Conservation (phyloP, 495 filamentous ascomycete genomes). For the Xylaria sp. region DNA sequence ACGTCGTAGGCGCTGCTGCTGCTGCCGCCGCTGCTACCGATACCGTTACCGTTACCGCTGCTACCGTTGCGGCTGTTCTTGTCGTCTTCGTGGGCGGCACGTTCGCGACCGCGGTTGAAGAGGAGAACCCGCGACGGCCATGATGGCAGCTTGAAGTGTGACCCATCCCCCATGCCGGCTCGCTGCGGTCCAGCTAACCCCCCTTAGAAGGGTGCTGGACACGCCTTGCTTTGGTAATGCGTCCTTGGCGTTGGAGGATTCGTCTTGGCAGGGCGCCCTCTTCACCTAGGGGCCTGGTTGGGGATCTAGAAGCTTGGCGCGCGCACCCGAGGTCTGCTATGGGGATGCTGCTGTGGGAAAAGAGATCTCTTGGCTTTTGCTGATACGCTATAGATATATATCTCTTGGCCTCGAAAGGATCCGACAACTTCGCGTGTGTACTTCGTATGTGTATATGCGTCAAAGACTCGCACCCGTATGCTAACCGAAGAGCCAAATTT, state of each 20-base stretch:
- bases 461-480: background rate
- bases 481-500: background rate
- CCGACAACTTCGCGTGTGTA: background rate
- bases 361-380: constrained; percentile 24
- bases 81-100: background rate
- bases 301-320: constrained; percentile 26
- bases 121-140: constrained; percentile 23
- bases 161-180: constrained; percentile 26
- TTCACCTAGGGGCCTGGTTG: background rate
- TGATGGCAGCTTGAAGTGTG: constrained; percentile 21
- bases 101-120: constrained; percentile 2
- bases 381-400: background rate
- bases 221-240: background rate
- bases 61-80: background rate
- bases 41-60: background rate
- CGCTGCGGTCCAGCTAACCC: background rate
- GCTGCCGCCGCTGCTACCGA: background rate
- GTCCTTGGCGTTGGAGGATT: constrained; percentile 13
- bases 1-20: background rate
- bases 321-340: background rate
- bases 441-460: background rate
- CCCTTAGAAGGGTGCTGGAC: background rate
- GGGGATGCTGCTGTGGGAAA: background rate
- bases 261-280: constrained; percentile 18
- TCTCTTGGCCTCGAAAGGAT: constrained; percentile 10